These are phyloP conservation scores for Aspergillus pseudoterreus DNA, from an alignment of 2,329 filamentous ascomycete species.

Conservation along the genomic window DNA sequence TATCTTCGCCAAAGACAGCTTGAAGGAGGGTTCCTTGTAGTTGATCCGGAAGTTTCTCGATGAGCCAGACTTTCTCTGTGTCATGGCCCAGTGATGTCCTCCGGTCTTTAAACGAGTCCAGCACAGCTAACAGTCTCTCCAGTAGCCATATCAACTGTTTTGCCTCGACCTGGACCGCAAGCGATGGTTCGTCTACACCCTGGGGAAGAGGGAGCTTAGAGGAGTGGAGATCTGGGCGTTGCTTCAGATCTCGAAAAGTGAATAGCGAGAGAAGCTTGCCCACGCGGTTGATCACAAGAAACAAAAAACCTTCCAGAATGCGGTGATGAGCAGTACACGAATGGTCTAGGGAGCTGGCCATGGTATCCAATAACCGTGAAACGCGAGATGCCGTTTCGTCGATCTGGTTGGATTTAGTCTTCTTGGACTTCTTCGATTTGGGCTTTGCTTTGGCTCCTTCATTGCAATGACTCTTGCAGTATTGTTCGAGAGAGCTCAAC, in stretches of 20 bases:
- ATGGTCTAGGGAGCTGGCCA: constrained; percentile 28
- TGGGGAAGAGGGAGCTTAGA: constrained; percentile 28
- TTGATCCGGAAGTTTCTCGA: constrained; percentile 6
- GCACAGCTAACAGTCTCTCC: constrained; percentile 24
- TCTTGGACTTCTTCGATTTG: constrained; percentile 5
- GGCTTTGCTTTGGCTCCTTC: constrained; percentile 3
- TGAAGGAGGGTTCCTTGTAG: constrained; percentile 42
- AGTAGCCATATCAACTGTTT: constrained; percentile 35
- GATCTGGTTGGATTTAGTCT: constrained; percentile 3
- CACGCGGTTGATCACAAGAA: constrained; percentile 33
- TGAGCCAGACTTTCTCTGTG: too few relatives aligned
- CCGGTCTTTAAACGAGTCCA: constrained; percentile 9
- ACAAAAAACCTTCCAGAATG: constrained; percentile 42
- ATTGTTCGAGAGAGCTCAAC: constrained; percentile 23
- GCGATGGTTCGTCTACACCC: constrained; percentile 22
- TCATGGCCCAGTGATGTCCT: too few relatives aligned
- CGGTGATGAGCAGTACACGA: constrained; percentile 23
- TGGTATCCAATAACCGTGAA: constrained; percentile 23
- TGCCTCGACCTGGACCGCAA: constrained; percentile 30
- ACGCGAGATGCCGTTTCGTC: constrained; percentile 20
- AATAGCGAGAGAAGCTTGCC: constrained; percentile 39
- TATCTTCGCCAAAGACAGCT: constrained; percentile 37
- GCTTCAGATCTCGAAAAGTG: constrained; percentile 34
- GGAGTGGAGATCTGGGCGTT: constrained; percentile 22
- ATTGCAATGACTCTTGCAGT: constrained; percentile 20